phyloP scores from a whole-genome alignment of 2,329 filamentous ascomycete species.

The Aciculosporium take region DNA sequence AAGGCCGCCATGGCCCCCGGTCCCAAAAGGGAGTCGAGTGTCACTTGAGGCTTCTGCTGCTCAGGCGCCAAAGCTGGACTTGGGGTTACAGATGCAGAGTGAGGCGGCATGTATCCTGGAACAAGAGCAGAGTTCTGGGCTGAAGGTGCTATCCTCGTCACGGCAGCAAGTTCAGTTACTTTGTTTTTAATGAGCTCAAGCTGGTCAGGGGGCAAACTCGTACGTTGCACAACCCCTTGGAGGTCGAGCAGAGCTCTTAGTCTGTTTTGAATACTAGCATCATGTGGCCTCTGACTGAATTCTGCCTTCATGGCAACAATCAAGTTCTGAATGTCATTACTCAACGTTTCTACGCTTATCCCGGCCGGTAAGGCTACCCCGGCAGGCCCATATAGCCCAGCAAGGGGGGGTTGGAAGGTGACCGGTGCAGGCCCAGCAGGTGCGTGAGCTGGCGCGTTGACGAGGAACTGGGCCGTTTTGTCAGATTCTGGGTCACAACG shows the following conservation, averaged over 20 bases:
- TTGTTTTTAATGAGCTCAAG: conserved; percentile 73
- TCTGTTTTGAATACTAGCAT: conserved; percentile 61
- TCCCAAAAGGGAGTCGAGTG: conserved; percentile 45
- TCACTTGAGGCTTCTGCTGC: conserved; percentile 23
- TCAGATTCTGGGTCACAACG: conserved; percentile 1
- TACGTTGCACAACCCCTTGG: conserved; percentile 57
- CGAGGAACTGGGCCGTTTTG: conserved; percentile 17
- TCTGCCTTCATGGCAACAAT: conserved; percentile 60
- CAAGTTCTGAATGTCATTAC: conserved; percentile 68
- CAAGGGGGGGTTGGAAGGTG: conserved; percentile 27
- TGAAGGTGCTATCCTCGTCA: conserved; percentile 40
- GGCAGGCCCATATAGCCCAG: conserved; percentile 22
- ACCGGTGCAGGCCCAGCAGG: conserved; percentile 20
- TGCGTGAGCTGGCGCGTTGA: conserved; percentile 26
- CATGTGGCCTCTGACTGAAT: conserved; percentile 61
- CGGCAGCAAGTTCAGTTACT: conserved; percentile 58
- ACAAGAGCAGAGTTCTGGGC: conserved; percentile 27
- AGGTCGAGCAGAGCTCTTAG: conserved; percentile 76
- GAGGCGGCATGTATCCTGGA: conserved; percentile 21
- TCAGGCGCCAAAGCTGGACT: conserved; percentile 18
- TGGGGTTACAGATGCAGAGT: conserved; percentile 21
- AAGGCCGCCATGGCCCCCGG: conserved; percentile 45
- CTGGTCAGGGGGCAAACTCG: conserved; percentile 67
- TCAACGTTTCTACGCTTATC: conserved; percentile 59
- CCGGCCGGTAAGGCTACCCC: conserved; percentile 24